These are phyloP conservation scores for Vitis riparia DNA, from an alignment of 164 flowering plant species.

Conservation along the genomic window DNA sequence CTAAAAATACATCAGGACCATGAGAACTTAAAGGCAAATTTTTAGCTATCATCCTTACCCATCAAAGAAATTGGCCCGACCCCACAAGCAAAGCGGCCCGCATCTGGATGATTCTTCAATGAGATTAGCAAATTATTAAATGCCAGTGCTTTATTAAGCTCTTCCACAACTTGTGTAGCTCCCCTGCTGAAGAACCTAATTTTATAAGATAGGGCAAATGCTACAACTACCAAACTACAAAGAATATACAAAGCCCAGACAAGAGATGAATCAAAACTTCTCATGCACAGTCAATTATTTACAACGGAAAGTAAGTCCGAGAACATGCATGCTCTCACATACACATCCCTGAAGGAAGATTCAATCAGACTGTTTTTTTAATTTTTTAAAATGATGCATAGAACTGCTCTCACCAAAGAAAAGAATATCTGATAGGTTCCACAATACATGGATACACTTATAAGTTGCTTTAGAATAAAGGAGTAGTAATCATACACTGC, in stretches of 20 bases:
- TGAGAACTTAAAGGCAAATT: slow-evolving; percentile 5
- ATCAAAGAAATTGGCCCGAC: slow-evolving; percentile 77
- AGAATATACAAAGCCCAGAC: background rate
- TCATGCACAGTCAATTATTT: background rate
- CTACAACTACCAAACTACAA: background rate
- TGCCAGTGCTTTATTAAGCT: slow-evolving; percentile 68
- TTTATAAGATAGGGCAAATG: slow-evolving; percentile 18
- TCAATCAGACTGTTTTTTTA: background rate
- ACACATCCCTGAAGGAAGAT: background rate
- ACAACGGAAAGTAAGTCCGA: background rate
- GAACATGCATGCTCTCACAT: too few species aligned
- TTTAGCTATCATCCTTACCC: slow-evolving; percentile 41
- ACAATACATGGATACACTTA: background rate
- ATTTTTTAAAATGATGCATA: too few species aligned
- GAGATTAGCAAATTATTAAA: slow-evolving; percentile 68
- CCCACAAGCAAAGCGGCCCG: slow-evolving; percentile 69
- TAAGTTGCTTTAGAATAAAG: background rate
- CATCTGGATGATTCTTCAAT: slow-evolving; percentile 64
- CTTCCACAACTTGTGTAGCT: slow-evolving; percentile 51
- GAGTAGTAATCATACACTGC: slow-evolving; percentile 44
- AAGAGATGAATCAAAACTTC: background rate
- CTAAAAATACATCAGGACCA: background rate
- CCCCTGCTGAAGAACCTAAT: slow-evolving; percentile 38
- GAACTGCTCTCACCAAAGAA: background rate
- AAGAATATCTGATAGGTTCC: background rate